These are phyloP conservation scores for Fagopyrum homotropicum DNA, from an alignment of 148 eudicot species.

Conservation along the genomic window DNA sequence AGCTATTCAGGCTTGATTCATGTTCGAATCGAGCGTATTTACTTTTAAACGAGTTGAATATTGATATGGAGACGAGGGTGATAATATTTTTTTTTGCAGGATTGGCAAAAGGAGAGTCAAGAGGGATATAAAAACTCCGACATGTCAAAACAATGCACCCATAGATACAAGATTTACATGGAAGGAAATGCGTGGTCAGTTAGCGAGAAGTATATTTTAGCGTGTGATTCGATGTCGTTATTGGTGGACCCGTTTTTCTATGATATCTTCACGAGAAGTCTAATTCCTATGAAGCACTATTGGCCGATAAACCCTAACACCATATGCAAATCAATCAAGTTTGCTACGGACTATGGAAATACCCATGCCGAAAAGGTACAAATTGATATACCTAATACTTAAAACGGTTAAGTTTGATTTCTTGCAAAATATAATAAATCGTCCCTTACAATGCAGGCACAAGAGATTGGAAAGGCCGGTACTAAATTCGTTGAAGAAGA, in stretches of 20 bases:
- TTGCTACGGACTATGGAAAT: conserved; percentile 39
- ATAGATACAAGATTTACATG: conserved; percentile 34
- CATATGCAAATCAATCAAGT: conserved; percentile 27
- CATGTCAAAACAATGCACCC: conserved; percentile 32
- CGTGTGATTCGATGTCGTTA: conserved; percentile 31
- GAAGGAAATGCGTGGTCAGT: conserved; percentile 40
- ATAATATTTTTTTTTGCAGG: conserved; percentile 15
- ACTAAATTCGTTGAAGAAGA: conserved; percentile 28
- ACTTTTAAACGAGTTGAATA: too few relatives aligned
- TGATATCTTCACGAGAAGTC: conserved; percentile 34
- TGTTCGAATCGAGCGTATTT: too few relatives aligned
- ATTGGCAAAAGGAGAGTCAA: conserved; percentile 25
- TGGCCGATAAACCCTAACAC: conserved; percentile 26
- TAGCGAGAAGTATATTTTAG: conserved; percentile 35
- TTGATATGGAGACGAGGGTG: neutral
- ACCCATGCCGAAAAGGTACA: conserved; percentile 23
- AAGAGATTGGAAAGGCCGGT: conserved; percentile 28
- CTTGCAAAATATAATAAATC: neutral
- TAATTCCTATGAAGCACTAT: conserved; percentile 27
- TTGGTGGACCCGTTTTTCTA: conserved; percentile 22
- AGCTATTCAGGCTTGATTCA: too few relatives aligned
- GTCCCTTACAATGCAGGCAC: conserved; percentile 21
- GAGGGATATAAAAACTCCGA: conserved; percentile 31
- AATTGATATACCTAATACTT: neutral
- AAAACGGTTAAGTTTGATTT: too few relatives aligned